phyloP scores from a whole-genome alignment of 176 grass and related monocot genomes.

The Chloris gayana region DNA sequence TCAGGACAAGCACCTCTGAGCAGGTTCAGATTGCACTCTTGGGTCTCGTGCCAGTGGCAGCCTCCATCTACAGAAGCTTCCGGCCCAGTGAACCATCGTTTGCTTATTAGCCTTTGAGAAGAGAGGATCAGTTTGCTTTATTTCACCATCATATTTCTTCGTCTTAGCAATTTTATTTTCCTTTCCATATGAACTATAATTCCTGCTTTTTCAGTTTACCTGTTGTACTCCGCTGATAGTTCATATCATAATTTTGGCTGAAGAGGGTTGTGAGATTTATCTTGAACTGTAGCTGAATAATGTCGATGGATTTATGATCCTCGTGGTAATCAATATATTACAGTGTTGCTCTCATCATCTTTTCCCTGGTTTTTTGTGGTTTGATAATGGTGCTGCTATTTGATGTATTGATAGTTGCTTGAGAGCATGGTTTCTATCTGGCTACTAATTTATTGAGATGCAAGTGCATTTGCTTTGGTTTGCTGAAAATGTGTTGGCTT shows the following conservation, averaged over 20 bases:
- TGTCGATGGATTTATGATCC: slow-evolving; percentile 38
- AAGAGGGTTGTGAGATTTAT: slow-evolving; percentile 50
- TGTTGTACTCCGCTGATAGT: slow-evolving; percentile 14
- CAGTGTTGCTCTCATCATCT: not conserved
- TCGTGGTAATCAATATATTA: slow-evolving; percentile 10
- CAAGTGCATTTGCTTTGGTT: not conserved
- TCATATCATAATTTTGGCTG: slow-evolving; percentile 55
- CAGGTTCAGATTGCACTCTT: slow-evolving; percentile 81
- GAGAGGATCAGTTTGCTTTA: slow-evolving; percentile 7
- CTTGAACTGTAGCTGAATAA: slow-evolving; percentile 56
- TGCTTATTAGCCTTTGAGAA: slow-evolving; percentile 43
- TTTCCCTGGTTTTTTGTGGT: not conserved
- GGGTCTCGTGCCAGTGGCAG: slow-evolving; percentile 65
- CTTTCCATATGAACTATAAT: slow-evolving; percentile 38
- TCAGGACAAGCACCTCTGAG: slow-evolving; percentile 89
- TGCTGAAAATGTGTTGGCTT: not conserved
- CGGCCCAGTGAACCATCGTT: slow-evolving; percentile 50
- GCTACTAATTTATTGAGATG: not conserved
- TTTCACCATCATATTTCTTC: not conserved
- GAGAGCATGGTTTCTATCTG: not conserved
- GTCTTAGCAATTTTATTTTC: slow-evolving; percentile 36
- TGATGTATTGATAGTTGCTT: not conserved
- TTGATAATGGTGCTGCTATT: not conserved
- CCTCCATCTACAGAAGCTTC: slow-evolving; percentile 63
- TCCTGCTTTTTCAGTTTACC: slow-evolving; percentile 7